phyloP scores from a whole-genome alignment of 257 asterid genomes.

The Handroanthus guayacan region DNA sequence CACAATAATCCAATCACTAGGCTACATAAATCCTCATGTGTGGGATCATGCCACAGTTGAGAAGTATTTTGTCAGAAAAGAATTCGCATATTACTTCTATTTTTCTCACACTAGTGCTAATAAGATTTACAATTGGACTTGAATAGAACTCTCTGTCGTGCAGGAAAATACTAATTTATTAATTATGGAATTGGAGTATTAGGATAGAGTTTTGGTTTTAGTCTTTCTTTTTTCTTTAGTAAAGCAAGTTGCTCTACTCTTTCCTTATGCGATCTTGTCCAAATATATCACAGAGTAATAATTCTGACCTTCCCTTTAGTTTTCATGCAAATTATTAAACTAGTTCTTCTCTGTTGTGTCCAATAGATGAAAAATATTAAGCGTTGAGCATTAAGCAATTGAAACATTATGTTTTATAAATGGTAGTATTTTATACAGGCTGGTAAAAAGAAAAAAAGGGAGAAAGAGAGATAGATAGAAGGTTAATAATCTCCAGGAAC shows the following conservation, averaged over 20 bases:
- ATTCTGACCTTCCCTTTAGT: background rate
- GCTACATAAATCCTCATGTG: background rate
- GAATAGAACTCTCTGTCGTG: background rate
- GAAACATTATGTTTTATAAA: background rate
- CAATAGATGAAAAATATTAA: background rate
- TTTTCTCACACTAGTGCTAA: too few species aligned
- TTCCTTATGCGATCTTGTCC: background rate
- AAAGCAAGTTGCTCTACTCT: background rate
- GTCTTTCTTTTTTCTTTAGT: too few species aligned
- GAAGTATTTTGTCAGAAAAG: background rate
- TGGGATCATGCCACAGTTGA: background rate
- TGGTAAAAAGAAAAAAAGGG: background rate
- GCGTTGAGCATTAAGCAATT: background rate
- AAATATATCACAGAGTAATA: background rate
- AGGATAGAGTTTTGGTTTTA: background rate
- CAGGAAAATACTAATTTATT: background rate
- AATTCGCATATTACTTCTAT: background rate
- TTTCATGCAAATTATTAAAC: background rate
- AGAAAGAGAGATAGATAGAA: background rate
- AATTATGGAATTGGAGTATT: background rate
- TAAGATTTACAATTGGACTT: background rate
- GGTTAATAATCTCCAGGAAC: background rate
- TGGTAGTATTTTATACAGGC: background rate
- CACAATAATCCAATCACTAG: background rate
- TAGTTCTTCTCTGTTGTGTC: background rate